Base-by-base conservation (phyloP, 768 basidiomycete genomes). In the Hortiboletus flavorubellus region DNA sequence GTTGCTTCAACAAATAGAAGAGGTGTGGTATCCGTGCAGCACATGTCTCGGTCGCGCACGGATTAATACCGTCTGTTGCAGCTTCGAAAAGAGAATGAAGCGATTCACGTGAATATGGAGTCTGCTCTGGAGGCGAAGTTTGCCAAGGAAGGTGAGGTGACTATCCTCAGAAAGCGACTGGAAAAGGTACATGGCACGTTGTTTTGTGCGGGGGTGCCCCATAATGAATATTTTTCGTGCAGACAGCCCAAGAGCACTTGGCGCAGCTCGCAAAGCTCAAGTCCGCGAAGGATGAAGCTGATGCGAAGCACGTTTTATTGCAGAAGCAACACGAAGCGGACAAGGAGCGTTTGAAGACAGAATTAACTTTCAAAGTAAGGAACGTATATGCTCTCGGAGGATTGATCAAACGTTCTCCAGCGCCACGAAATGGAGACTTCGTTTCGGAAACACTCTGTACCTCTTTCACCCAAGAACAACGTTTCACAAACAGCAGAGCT, bases 131-230 rank as follows among this genome's bases (percentile, higher is more conserved):
- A 82, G 45, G 75, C 73, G 8, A 83, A 78, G 56, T 74, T 82
- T 39, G 70, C 75, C 33, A 89, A 84, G 64, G 83, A 87, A 31
- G 89, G 89, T 6, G 89, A 91, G 72, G 86, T 86, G 7, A 77
- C 77, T 15, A 81, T 86, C 39, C 66, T 91, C 48, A 75, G 88
- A 59, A 82, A 81, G 59, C 79, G 70, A n/a, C 79, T 87, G 10
- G 85, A 88, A 60, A 86, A 85, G 78, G 89, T 86, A 62, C 48
- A 12, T 3, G 9, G 11, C 8, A 21, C 31, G 18, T 26, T 15
- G 12, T 48, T 39, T 30, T 7, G 7, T 10, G 59, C 45, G 23
- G 6, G 14, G 21, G 14, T 29, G 9, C 39, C 21, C 8, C 29
- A 23, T 46, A 39, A 53, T 40, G 31, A 41, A 45, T 5, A 10